phyloP scores from a whole-genome alignment of 192 early-diverging fungal species.

The Umbelopsis sp. region DNA sequence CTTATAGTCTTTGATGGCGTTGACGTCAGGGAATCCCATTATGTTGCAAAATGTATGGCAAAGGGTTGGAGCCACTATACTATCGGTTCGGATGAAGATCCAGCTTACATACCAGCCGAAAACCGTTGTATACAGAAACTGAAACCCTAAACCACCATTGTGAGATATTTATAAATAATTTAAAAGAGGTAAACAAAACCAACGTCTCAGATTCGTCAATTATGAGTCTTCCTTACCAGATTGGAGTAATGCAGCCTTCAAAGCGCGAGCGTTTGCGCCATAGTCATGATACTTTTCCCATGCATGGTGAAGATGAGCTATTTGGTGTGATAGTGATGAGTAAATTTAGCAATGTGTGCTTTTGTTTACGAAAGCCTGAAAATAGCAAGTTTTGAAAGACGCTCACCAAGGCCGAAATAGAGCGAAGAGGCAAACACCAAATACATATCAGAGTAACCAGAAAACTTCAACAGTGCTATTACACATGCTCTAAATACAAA shows the following conservation, averaged over 20 bases:
- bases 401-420: slow-evolving; percentile 74
- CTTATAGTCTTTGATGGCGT: not conserved
- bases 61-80: slow-evolving; percentile 50
- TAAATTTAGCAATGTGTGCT: too few relatives aligned
- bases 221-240: slow-evolving; percentile 22
- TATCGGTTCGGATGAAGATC: slow-evolving; percentile 61
- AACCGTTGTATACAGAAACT: slow-evolving; percentile 72
- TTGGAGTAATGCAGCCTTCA: slow-evolving; percentile 37
- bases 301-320: slow-evolving; percentile 74
- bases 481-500: slow-evolving; percentile 75
- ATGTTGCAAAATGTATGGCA: slow-evolving; percentile 76
- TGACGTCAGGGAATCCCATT: slow-evolving; percentile 74
- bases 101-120: slow-evolving; percentile 83
- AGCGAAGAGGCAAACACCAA: slow-evolving; percentile 63
- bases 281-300: slow-evolving; percentile 53
- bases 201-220: too few relatives aligned
- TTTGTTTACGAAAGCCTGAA: not conserved
- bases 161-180: too few relatives aligned
- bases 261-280: slow-evolving; percentile 38
- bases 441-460: slow-evolving; percentile 33
- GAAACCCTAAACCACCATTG: slow-evolving; percentile 61
- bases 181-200: too few relatives aligned
- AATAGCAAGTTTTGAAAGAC: not conserved
- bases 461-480: slow-evolving; percentile 49
- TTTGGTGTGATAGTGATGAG: too few relatives aligned